These are phyloP conservation scores for Russula sp. DNA, from an alignment of 768 basidiomycete species.

Conservation along the genomic window DNA sequence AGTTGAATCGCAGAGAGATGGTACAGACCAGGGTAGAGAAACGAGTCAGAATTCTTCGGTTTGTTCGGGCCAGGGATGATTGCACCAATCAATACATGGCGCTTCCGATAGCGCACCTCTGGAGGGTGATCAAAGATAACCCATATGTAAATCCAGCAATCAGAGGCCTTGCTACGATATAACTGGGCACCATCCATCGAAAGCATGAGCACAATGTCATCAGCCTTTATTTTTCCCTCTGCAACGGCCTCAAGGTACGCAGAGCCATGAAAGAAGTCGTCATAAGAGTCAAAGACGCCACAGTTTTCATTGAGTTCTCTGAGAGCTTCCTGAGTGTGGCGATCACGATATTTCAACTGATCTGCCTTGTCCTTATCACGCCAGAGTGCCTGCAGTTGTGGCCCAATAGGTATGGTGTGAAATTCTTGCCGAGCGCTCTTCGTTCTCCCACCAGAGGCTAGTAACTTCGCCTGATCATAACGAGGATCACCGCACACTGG, in stretches of 20 bases:
- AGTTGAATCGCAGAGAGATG: not conserved
- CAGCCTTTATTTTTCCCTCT: not conserved
- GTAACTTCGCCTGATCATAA: not conserved
- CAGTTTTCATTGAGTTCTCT: not conserved
- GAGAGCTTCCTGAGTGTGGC: no score
- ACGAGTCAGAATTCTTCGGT: not conserved
- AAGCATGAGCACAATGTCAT: not conserved
- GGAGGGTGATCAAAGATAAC: no score
- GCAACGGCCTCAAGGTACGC: no score
- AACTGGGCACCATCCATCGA: no score
- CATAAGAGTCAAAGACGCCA: no score
- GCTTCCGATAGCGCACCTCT: not conserved
- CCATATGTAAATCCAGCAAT: no score
- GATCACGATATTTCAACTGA: no score
- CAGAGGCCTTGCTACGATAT: no score
- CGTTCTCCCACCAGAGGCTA: not conserved
- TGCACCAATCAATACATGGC: not conserved
- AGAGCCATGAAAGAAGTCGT: no score
- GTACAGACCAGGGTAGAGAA: not conserved
- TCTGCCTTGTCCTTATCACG: no score
- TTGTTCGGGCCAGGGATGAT: not conserved
- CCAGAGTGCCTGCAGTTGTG: no score
- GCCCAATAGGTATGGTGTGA: no score
- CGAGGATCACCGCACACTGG: not conserved
- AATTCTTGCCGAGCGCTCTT: not conserved